A percentile compares a stretch with the other conserved stretches of the same genome.
phyloP scores from a whole-genome alignment of 331 rosid genomes.

The Spiraea crenata region DNA sequence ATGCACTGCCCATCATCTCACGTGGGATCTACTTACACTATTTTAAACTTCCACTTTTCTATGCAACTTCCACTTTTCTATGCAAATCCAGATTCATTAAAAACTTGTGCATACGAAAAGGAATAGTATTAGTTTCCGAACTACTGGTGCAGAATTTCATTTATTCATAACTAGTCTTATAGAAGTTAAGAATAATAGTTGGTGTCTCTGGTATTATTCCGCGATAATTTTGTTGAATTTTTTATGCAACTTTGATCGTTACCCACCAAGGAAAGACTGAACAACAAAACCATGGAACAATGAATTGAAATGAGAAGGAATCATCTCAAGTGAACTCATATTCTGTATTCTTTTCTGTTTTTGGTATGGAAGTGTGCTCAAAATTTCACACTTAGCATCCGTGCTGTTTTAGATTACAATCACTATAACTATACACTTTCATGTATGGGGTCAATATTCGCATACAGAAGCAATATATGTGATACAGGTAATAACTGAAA shows the following conservation, averaged over 20 bases:
- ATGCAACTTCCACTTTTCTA: neutral
- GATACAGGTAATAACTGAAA: neutral
- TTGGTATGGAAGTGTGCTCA: neutral
- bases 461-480: neutral
- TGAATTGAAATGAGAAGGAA: neutral
- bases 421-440: neutral
- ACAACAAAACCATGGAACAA: neutral
- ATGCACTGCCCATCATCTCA: constrained; percentile 26
- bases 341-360: too few species aligned
- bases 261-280: neutral
- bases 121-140: neutral
- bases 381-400: neutral
- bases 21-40: constrained; percentile 25
- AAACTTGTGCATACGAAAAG: neutral
- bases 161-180: too few species aligned
- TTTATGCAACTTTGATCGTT: too few species aligned
- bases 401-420: neutral
- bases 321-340: neutral
- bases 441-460: neutral
- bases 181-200: too few species aligned
- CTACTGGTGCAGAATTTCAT: too few species aligned
- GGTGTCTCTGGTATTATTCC: too few species aligned
- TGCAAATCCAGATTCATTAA: neutral
- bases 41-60: neutral
- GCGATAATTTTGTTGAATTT: too few species aligned